Percentiles rank a stretch among this genome's conserved stretches.
phyloP scores from a whole-genome alignment of 163 green algal species.

The Chlamydomonas reinhardtii region DNA sequence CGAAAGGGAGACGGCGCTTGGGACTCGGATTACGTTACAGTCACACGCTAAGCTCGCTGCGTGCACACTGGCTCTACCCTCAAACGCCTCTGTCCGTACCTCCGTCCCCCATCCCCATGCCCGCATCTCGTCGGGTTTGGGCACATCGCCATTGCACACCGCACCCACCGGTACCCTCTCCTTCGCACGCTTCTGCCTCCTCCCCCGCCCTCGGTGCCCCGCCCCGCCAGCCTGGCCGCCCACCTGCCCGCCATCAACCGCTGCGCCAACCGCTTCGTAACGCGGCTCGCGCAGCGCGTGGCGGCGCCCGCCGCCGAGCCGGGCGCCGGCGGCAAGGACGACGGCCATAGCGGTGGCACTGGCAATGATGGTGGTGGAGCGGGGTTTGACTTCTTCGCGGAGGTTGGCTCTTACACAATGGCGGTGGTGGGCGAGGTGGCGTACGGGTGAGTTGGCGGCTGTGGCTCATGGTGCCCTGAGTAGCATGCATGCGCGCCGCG shows the following conservation, averaged over 20 bases:
- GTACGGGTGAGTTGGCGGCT: not conserved
- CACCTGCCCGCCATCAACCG: conserved; percentile 23
- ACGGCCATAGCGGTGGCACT: not conserved
- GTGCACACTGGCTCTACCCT: too few species aligned
- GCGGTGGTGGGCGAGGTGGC: not conserved
- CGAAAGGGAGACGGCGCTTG: too few species aligned
- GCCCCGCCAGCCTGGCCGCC: not conserved
- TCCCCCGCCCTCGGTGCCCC: not conserved
- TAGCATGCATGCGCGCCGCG: too few species aligned
- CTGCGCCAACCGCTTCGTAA: not conserved
- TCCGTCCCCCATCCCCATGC: too few species aligned
- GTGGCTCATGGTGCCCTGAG: too few species aligned
- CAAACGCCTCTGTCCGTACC: too few species aligned
- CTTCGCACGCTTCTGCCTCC: too few species aligned
- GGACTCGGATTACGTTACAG: too few species aligned
- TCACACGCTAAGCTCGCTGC: too few species aligned
- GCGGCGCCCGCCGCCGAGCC: not conserved
- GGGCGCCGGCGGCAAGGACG: not conserved
- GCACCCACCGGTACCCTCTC: too few species aligned
- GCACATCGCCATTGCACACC: not conserved
- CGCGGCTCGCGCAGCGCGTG: not conserved
- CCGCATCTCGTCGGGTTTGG: too few species aligned
- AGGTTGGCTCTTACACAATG: not conserved
- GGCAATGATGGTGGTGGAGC: not conserved
- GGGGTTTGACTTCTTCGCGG: not conserved